Percentiles rank a stretch among this genome's conserved stretches.
Conservation (phyloP, 352 stramenopile genomes). For the Chrysophaeum taylorii region DNA sequence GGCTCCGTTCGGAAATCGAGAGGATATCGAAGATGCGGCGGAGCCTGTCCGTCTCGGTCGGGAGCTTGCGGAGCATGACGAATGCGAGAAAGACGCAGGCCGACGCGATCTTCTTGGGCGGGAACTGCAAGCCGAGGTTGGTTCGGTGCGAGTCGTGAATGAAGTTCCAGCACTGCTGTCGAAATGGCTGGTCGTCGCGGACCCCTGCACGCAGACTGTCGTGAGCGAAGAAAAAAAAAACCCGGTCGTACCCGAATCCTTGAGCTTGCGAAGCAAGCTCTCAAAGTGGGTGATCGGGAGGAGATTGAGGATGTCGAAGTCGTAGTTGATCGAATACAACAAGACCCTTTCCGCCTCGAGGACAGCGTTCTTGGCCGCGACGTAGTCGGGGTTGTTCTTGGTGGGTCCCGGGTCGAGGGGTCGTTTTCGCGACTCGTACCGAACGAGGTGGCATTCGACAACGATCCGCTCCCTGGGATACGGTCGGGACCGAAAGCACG, state of each 20-base stretch:
- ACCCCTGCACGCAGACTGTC: too few relatives aligned
- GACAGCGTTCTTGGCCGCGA: not conserved
- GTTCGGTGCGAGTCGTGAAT: not conserved
- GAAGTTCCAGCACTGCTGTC: not conserved
- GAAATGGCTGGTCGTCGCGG: not conserved
- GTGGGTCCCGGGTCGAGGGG: too few relatives aligned
- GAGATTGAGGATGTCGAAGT: not conserved
- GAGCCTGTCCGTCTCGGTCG: not conserved
- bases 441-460: too few relatives aligned
- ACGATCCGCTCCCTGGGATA: too few relatives aligned
- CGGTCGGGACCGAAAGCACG: too few relatives aligned
- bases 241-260: too few relatives aligned
- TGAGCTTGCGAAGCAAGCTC: too few relatives aligned
- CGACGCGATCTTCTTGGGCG: conserved; percentile 2
- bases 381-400: too few relatives aligned
- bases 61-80: not conserved
- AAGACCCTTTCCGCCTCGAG: not conserved
- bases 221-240: too few relatives aligned
- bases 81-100: not conserved
- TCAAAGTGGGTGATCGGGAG: not conserved
- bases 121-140: not conserved
- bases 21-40: not conserved
- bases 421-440: too few relatives aligned
- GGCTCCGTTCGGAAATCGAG: not conserved
- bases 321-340: not conserved